Base-by-base conservation (phyloP, 192 early-diverging fungal genomes). In the Linderina pennispora region DNA sequence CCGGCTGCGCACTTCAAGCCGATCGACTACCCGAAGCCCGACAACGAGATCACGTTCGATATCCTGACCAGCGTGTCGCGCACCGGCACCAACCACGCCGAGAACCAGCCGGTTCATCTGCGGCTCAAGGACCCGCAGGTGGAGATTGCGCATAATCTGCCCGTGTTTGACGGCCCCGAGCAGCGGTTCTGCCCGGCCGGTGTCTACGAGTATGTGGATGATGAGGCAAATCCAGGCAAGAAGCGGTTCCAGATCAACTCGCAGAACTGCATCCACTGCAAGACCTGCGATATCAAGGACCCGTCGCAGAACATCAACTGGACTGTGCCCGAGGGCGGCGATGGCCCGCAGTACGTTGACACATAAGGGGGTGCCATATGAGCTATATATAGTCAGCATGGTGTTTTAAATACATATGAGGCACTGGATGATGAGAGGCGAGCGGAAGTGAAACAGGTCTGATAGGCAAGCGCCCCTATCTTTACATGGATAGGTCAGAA, bases 201-300 rank as follows among this genome's bases (percentile, higher is more conserved):
- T 35, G 96, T 98, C 1, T 98, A 97, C 70, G 96, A 98, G 75
- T 97, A 91, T 72, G 84, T 98, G 1, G 92, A 95, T 16, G 89
- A 95, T 43, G 92, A 95, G 51, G 65, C 66, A n/a, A 81, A 86
- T 19, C 87, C 92, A 3, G 89, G 87, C 5, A 38, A 90, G 51
- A 89, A 96, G 76, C 79, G 92, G 10, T 86, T 97, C 63, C 92
- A 97, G 76, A 96, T 99, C 65, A 97, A 98, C 63, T 86, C 84
- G 33, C 85, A 89, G 58, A 97, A 99, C 70, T 99, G 96, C 60
- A 91, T 99, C 37, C 96, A 99, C 69, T 99, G 96, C 85, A 99
- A 99, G 79, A 99, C 96, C 0, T 99, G 96, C 55, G 94, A 99
- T 63, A 99, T 99, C 62, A 99, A 99, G 70, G 96, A 99, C 64